Evolutionary conservation across 2,329 filamentous ascomycete genomes (phyloP).

Genomic region (Myriosclerotinia duriaeana): DNA sequence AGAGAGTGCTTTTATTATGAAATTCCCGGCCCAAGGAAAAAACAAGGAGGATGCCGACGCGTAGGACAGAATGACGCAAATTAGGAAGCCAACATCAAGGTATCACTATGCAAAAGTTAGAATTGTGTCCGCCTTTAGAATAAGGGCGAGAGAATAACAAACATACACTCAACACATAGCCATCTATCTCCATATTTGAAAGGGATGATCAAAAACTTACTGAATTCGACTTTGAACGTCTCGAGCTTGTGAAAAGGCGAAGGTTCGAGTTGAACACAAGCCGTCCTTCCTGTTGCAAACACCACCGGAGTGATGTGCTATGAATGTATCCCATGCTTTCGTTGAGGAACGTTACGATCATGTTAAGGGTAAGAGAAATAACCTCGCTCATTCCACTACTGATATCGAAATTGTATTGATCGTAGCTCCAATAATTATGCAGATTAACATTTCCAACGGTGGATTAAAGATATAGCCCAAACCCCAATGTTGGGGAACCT

Average conservation of each 20-base stretch:
- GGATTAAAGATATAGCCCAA: neutral
- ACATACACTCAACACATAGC: neutral
- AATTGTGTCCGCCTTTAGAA: no score
- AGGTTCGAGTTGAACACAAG: neutral
- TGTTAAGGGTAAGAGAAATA: neutral
- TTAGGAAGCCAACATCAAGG: neutral
- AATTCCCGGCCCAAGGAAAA: accelerated
- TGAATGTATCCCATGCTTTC: neutral
- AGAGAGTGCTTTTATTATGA: accelerated
- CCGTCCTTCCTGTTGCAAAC: neutral
- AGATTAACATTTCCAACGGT: no score
- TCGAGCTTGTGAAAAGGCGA: neutral
- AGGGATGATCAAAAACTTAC: neutral
- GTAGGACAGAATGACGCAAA: neutral
- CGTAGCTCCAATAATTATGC: no score
- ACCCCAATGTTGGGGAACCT: accelerated
- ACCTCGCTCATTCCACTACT: no score
- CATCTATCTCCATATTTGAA: no score
- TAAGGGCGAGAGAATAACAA: no score
- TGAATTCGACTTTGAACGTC: neutral
- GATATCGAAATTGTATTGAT: no score
- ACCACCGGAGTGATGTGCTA: neutral
- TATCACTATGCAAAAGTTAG: neutral
- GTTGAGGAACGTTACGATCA: neutral
- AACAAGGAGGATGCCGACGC: neutral